Conservation (phyloP, 306 rosid genomes). For the Prunus persica region DNA sequence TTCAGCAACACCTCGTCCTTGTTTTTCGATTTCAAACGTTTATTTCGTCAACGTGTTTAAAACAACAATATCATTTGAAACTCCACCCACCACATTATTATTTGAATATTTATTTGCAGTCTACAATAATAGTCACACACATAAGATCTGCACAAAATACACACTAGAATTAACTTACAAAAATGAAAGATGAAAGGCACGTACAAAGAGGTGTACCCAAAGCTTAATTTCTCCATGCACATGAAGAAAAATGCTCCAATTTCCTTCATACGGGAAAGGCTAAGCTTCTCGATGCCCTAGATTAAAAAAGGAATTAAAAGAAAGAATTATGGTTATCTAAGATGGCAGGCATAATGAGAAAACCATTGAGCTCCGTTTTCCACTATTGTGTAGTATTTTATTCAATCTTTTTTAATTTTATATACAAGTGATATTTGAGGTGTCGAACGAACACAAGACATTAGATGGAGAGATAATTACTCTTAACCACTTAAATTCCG, state of each 20-base stretch:
- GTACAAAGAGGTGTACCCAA: neutral
- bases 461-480: too few species aligned
- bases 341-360: neutral
- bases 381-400: neutral
- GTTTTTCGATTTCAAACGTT: neutral
- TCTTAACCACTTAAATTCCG: too few species aligned
- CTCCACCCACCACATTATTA: too few species aligned
- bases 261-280: neutral
- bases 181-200: neutral
- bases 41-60: neutral
- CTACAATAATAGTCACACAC: neutral
- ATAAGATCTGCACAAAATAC: too few species aligned
- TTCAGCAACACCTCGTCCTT: too few species aligned
- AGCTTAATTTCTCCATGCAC: neutral
- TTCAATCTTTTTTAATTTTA: too few species aligned
- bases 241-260: neutral
- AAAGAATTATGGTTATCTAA: neutral
- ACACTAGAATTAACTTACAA: neutral
- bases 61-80: too few species aligned
- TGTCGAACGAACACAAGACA: rapidly evolving
- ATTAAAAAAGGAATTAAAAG: neutral
- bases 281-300: neutral
- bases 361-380: neutral
- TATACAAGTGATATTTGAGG: too few species aligned
- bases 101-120: too few species aligned